Evolutionary conservation across 2,329 filamentous ascomycete species (phyloP).

Genomic region (Aspergillus novoparasiticus): DNA sequence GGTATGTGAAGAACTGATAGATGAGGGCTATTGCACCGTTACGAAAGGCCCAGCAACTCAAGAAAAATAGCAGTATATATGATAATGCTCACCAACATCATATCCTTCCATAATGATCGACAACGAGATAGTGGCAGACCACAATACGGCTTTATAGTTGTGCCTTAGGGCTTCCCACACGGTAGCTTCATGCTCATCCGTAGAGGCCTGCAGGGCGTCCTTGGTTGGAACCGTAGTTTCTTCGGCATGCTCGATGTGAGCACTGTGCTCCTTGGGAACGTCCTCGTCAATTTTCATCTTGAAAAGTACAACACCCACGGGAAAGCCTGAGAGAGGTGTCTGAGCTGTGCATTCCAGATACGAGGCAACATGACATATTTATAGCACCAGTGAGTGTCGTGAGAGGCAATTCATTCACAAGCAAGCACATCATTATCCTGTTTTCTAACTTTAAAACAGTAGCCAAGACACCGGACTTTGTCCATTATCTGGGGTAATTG

Average conservation of each 20-base stretch:
- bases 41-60: background rate
- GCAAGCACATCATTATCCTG: background rate
- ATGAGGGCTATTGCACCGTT: constrained; percentile 16
- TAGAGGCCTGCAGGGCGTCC: constrained; percentile 14
- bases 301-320: background rate
- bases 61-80: background rate
- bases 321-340: background rate
- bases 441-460: background rate
- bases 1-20: constrained; percentile 28
- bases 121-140: constrained; percentile 16
- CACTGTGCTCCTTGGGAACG: background rate
- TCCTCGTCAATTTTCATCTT: constrained; percentile 6
- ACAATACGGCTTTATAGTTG: constrained; percentile 13
- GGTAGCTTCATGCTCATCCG: constrained; percentile 13
- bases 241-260: constrained; percentile 11
- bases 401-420: background rate
- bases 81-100: constrained; percentile 20
- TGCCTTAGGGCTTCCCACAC: constrained; percentile 12
- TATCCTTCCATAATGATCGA: constrained; percentile 21
- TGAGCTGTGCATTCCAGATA: background rate
- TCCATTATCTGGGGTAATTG: background rate
- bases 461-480: background rate
- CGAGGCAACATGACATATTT: background rate
- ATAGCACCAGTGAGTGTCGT: background rate
- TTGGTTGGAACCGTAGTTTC: constrained; percentile 6